Conservation (phyloP, 1,284 basidiomycete genomes). For the Gymnopus androsaceus region DNA sequence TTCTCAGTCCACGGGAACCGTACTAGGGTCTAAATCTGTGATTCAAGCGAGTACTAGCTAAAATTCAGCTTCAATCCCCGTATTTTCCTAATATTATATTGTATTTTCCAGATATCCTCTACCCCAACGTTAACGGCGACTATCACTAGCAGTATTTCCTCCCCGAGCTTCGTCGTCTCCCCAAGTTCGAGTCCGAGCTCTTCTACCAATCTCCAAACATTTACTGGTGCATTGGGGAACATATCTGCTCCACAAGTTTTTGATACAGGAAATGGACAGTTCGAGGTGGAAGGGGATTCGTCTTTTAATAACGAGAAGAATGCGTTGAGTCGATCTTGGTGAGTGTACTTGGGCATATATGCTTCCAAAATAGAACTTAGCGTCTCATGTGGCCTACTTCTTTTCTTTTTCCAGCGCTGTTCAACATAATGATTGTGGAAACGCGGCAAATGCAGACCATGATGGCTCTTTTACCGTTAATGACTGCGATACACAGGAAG, state of each 20-base stretch:
- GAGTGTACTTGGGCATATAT: too few species aligned
- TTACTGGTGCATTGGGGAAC: slow-evolving; percentile 38
- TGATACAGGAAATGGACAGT: slow-evolving; percentile 33
- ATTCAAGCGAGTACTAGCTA: too few species aligned
- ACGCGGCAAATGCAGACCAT: slow-evolving; percentile 45
- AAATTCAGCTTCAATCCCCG: too few species aligned
- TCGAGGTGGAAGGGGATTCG: slow-evolving; percentile 39
- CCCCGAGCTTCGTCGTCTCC: not conserved
- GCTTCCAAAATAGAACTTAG: too few species aligned
- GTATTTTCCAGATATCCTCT: too few species aligned
- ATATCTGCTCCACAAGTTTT: slow-evolving; percentile 38
- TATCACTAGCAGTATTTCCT: not conserved
- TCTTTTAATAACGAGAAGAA: slow-evolving; percentile 34
- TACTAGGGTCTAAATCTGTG: too few species aligned
- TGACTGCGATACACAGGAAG: slow-evolving; percentile 39
- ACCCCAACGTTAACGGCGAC: not conserved
- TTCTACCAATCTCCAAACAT: slow-evolving; percentile 35
- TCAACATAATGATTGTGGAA: slow-evolving; percentile 47
- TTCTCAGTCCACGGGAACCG: too few species aligned
- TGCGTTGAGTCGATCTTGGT: slow-evolving; percentile 45
- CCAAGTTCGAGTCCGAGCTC: not conserved
- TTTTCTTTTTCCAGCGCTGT: slow-evolving; percentile 34
- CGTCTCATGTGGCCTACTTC: not conserved
- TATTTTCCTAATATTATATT: too few species aligned
- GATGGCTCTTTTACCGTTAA: slow-evolving; percentile 41